These are phyloP conservation scores for Leccinellum luteum DNA, from an alignment of 768 basidiomycete genomes.

Conservation along the genomic window DNA sequence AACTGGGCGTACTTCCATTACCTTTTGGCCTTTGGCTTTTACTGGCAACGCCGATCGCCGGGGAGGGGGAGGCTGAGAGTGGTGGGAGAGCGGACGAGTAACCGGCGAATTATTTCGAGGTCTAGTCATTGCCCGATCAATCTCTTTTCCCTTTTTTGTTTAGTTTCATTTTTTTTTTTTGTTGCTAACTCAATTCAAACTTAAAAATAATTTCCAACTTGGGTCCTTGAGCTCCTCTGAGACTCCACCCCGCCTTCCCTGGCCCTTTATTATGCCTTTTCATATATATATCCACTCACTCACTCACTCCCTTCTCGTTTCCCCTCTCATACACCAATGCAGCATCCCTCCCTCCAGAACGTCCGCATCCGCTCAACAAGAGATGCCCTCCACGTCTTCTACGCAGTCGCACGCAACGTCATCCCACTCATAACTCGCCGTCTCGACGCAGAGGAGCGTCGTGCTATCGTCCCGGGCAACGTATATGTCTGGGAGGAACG, in stretches of 20 bases:
- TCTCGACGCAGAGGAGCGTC: constrained; percentile 78
- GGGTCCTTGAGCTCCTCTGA: constrained; percentile 12
- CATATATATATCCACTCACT: constrained; percentile 36
- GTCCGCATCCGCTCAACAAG: constrained; percentile 75
- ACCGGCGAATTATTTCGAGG: not conserved
- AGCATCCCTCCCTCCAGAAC: constrained; percentile 71
- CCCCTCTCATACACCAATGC: constrained; percentile 45
- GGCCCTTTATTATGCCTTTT: constrained; percentile 6
- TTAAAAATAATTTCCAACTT: constrained; percentile 44
- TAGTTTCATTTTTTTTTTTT: not conserved
- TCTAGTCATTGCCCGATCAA: constrained; percentile 21
- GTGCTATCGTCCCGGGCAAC: constrained; percentile 69
- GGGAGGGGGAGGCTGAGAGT: not conserved
- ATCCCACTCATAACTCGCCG: constrained; percentile 79
- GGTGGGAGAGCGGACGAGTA: not conserved
- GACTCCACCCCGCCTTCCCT: constrained; percentile 21
- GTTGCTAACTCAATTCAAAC: constrained; percentile 56
- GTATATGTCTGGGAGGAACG: constrained; percentile 91
- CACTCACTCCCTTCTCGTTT: constrained; percentile 24
- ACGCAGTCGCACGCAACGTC: constrained; percentile 65
- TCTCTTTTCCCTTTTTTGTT: not conserved
- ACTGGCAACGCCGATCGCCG: constrained; percentile 18
- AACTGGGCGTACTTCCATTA: constrained; percentile 12
- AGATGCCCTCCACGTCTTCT: constrained; percentile 80
- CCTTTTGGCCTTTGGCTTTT: constrained; percentile 19